These are phyloP conservation scores for Daldinia sp. DNA, from an alignment of 2,329 filamentous ascomycete genomes.

Conservation along the genomic window DNA sequence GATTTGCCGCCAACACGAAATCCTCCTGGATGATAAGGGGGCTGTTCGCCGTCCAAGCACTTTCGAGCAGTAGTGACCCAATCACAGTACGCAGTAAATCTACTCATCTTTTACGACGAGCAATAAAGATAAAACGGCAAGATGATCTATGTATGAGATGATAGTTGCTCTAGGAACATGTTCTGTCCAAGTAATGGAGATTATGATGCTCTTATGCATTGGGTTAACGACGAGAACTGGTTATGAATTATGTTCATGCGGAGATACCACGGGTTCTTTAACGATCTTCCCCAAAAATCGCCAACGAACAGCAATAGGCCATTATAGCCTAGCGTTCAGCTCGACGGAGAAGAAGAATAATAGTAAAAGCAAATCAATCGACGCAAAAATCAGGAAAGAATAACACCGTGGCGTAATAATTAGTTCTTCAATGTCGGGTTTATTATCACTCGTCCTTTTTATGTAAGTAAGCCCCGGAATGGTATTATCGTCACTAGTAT, in stretches of 20 bases:
- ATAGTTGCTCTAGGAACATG: not conserved
- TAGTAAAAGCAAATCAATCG: conserved; percentile 13
- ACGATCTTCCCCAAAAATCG: not conserved
- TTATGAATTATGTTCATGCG: not conserved
- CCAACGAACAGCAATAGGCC: not conserved
- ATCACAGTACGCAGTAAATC: conserved; percentile 30
- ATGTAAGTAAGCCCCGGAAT: conserved; percentile 10
- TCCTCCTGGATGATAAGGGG: conserved; percentile 7
- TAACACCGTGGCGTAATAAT: not conserved
- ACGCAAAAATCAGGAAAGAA: not conserved
- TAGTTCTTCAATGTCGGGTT: not conserved
- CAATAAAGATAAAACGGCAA: not conserved
- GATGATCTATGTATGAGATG: not conserved
- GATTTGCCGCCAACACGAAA: conserved; percentile 7
- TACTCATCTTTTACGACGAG: conserved; percentile 27
- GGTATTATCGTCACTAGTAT: conserved; percentile 13
- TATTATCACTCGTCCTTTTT: not conserved
- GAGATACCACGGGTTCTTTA: not conserved
- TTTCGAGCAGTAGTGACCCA: conserved; percentile 30
- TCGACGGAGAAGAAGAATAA: not conserved
- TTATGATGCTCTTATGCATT: conserved; percentile 4
- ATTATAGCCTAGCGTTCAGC: conserved; percentile 12
- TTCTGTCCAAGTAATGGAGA: not conserved
- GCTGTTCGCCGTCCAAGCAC: conserved; percentile 29
- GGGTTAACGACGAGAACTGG: not conserved